Evolutionary conservation across 176 grass and related monocot species (phyloP).

Genomic region (Carex kokanica): DNA sequence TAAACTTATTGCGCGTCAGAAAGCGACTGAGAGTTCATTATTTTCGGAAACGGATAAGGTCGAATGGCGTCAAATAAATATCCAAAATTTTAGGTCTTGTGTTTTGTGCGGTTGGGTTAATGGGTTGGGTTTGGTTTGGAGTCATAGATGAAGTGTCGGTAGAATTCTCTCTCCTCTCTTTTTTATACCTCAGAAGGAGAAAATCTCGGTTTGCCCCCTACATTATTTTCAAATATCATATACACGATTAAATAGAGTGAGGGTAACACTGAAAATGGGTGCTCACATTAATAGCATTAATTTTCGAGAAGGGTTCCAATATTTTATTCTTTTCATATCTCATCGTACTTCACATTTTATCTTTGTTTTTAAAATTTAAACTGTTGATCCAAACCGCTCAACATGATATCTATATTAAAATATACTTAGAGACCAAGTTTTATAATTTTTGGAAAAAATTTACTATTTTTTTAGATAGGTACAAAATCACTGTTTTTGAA

Average conservation of each 20-base stretch:
- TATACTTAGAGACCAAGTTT: no score
- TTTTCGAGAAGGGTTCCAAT: no score
- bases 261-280: not conserved
- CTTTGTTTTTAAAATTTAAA: no score
- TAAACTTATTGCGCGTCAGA: not conserved
- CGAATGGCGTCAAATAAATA: not conserved
- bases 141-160: not conserved
- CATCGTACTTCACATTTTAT: no score
- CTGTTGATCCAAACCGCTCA: no score
- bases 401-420: no score
- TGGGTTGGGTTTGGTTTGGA: not conserved
- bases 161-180: not conserved
- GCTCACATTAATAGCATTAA: no score
- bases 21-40: slow-evolving; percentile 4
- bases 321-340: no score
- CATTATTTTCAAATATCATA: not conserved
- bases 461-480: no score
- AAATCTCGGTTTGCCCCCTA: not conserved
- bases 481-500: no score
- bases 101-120: slow-evolving; percentile 19
- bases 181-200: not conserved
- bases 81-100: slow-evolving; percentile 15
- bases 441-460: no score
- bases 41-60: slow-evolving; percentile 29
- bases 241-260: not conserved